A percentile compares a stretch with the other conserved stretches of the same genome.
phyloP scores from a whole-genome alignment of 2,329 filamentous ascomycete species.

The Aspergillus brasiliensis region DNA sequence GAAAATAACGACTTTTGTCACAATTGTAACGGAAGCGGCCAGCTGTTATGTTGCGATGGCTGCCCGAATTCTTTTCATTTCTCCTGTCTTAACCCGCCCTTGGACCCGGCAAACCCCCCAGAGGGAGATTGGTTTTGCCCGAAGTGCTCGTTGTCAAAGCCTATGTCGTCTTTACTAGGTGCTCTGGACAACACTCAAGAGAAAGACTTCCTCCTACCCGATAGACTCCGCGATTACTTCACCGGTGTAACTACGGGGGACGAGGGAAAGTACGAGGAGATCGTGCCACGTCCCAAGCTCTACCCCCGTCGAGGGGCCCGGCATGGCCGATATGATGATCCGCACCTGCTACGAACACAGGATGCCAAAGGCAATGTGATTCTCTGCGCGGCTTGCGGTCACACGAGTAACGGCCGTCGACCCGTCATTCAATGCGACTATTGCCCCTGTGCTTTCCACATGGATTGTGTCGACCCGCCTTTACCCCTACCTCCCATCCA shows the following conservation, averaged over 20 bases:
- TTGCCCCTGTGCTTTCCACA: slow-evolving; percentile 82
- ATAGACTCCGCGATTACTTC: slow-evolving; percentile 72
- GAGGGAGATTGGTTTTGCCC: slow-evolving; percentile 84
- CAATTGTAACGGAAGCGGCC: slow-evolving; percentile 79
- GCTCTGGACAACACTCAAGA: slow-evolving; percentile 69
- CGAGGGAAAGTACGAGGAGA: slow-evolving; percentile 80
- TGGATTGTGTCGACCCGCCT: slow-evolving; percentile 88
- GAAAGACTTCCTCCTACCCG: slow-evolving; percentile 71
- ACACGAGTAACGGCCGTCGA: slow-evolving; percentile 63
- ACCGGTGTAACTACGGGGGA: slow-evolving; percentile 75
- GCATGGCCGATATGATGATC: slow-evolving; percentile 31
- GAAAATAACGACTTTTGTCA: slow-evolving; percentile 92
- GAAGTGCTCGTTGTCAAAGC: slow-evolving; percentile 55
- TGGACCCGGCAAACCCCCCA: slow-evolving; percentile 63
- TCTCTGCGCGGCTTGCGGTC: slow-evolving; percentile 75
- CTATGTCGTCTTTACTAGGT: slow-evolving; percentile 66
- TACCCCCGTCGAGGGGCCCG: slow-evolving; percentile 26
- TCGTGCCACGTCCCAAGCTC: slow-evolving; percentile 42
- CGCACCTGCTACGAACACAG: slow-evolving; percentile 55
- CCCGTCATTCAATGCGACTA: slow-evolving; percentile 84
- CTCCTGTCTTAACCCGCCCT: slow-evolving; percentile 79
- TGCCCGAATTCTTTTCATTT: slow-evolving; percentile 91
- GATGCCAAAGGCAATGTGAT: slow-evolving; percentile 74
- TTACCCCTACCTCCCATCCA: slow-evolving; percentile 73
- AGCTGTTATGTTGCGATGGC: slow-evolving; percentile 90